Evolutionary conservation across 2,329 filamentous ascomycete species (phyloP), one percentile per base, ranked within the genome.

Genomic region (Aureobasidium sp.): DNA sequence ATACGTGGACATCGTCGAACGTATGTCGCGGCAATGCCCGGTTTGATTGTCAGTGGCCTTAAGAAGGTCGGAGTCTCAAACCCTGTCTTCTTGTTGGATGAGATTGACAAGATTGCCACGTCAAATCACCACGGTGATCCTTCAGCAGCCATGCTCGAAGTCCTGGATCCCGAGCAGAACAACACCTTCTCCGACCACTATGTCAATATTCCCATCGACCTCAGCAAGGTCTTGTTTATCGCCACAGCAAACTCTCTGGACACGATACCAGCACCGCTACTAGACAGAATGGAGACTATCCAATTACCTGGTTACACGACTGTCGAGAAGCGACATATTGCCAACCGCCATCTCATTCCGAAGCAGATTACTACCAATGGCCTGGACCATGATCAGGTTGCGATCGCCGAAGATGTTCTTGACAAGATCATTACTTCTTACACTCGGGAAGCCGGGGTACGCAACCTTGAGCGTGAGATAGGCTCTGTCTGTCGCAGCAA

Each of bases 21-120:
- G 0, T 99, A 99, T 71, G 94, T 99, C 63, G 94, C 94, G 24
- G 94, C 94, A n/a, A 97, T 99, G 93, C 94, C 94, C 11, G 94
- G 94, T 60, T 80, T 97, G 61, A 89, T 99, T 63, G 92, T 97
- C 33, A 92, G 91, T 72, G 94, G 93, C 0, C 74, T 99, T 61
- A 92, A 94, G 77, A 99, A 97, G 77, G 93, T 95, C 35, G 93
- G 92, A 50, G 93, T 97, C 22, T 85, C 91, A 2, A 99, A 99
- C 71, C 94, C 94, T 0, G 93, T 99, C 62, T 90, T 99, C 76
- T 78, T 99, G 49, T 85, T 99, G 14, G 94, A 99, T 71, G 94
- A 99, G 77, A 97, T 99, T 68, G 94, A 99, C 80, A 99, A 99
- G 80, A 84, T 99, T 64, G 91, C 92, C 65, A 86, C 87, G 63